Conservation (phyloP, 1,284 basidiomycete species). For the Termitomyces sp. region DNA sequence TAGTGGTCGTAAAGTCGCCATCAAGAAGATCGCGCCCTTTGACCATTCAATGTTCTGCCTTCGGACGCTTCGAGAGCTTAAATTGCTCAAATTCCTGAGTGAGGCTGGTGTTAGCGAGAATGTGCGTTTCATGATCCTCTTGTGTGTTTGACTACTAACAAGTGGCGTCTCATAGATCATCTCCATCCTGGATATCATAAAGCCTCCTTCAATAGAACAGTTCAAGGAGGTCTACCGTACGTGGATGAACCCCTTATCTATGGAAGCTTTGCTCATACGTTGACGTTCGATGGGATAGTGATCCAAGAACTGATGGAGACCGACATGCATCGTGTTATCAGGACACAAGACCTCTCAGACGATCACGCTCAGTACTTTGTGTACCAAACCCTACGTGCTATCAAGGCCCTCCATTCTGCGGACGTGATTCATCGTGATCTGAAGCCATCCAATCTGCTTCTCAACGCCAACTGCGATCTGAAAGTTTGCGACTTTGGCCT, state of each 20-base stretch:
- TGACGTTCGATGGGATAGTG: conserved; percentile 27
- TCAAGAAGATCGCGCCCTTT: conserved; percentile 91
- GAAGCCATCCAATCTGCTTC: conserved; percentile 91
- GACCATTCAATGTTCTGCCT: conserved; percentile 92
- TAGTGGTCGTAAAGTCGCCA: conserved; percentile 78
- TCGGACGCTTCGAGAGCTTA: conserved; percentile 81
- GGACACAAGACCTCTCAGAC: conserved; percentile 82
- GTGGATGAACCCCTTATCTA: conserved; percentile 64
- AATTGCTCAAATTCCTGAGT: conserved; percentile 86
- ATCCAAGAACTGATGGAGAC: conserved; percentile 74
- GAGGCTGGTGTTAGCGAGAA: conserved; percentile 92
- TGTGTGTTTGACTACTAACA: conserved; percentile 11
- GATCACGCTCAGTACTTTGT: conserved; percentile 95
- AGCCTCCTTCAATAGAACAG: conserved; percentile 79
- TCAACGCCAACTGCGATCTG: conserved; percentile 95
- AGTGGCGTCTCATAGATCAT: conserved; percentile 65
- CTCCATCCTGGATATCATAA: conserved; percentile 92
- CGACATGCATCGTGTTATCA: conserved; percentile 86
- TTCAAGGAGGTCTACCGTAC: conserved; percentile 92
- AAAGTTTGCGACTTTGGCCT: conserved; percentile 94
- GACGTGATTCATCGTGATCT: conserved; percentile 95
- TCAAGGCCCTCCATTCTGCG: conserved; percentile 92
- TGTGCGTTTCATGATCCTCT: conserved; percentile 42
- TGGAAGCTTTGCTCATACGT: conserved; percentile 59
- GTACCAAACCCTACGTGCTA: conserved; percentile 84